Conservation (phyloP, 176 grass and related monocot species). For the Aegilops speltoides region DNA sequence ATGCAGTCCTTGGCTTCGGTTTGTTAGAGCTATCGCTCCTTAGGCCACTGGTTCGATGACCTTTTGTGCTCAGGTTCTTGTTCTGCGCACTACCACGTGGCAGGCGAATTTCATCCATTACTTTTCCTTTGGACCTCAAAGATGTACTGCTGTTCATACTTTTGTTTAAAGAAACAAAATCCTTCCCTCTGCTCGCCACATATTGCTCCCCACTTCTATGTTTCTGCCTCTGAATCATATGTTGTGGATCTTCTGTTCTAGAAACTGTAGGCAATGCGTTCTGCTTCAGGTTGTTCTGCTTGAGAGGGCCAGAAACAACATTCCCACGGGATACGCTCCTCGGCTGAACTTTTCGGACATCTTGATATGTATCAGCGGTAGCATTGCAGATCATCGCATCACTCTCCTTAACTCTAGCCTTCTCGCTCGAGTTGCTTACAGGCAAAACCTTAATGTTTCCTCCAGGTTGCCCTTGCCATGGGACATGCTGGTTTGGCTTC, state of each 20-base stretch:
- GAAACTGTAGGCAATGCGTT: slow-evolving; percentile 37
- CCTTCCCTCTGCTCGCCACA: slow-evolving; percentile 10
- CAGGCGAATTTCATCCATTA: slow-evolving; percentile 25
- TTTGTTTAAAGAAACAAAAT: slow-evolving; percentile 51
- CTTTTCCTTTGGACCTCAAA: slow-evolving; percentile 50
- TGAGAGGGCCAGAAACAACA: slow-evolving; percentile 35
- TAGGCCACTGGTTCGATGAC: not conserved
- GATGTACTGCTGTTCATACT: slow-evolving; percentile 31
- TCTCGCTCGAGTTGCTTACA: slow-evolving; percentile 38
- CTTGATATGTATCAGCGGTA: slow-evolving; percentile 29
- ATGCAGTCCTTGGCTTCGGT: slow-evolving; percentile 9
- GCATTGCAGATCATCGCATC: not conserved
- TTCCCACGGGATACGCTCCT: slow-evolving; percentile 18
- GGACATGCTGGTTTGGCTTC: slow-evolving; percentile 17
- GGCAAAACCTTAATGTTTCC: slow-evolving; percentile 20
- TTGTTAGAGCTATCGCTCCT: slow-evolving; percentile 19
- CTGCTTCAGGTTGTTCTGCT: slow-evolving; percentile 69
- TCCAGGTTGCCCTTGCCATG: slow-evolving; percentile 39
- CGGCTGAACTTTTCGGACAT: slow-evolving; percentile 1
- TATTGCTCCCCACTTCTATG: slow-evolving; percentile 24
- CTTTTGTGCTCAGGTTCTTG: slow-evolving; percentile 35
- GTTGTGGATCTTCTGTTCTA: slow-evolving; percentile 4
- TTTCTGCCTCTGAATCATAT: slow-evolving; percentile 30
- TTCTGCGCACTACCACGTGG: slow-evolving; percentile 15
- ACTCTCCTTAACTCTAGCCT: slow-evolving; percentile 1